phyloP scores from a whole-genome alignment of 441 rosid species.

The Erodium texanum region DNA sequence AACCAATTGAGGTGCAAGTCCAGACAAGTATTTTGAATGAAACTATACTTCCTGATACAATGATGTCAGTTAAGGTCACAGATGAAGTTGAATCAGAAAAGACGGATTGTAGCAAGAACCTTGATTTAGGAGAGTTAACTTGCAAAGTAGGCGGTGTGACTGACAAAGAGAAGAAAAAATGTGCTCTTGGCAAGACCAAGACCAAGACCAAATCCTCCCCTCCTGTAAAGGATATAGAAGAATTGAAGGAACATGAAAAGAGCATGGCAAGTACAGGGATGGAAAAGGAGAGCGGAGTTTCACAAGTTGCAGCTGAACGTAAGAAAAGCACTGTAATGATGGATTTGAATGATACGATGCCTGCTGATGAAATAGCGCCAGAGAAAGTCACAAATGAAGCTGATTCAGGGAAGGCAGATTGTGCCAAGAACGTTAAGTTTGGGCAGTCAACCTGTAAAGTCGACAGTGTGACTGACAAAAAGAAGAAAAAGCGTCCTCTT shows the following conservation, averaged over 20 bases:
- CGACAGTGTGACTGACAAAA: slow-evolving; percentile 14
- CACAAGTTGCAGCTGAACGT: background rate
- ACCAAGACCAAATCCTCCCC: background rate
- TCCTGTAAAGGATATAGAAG: background rate
- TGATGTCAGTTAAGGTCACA: background rate
- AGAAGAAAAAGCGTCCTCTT: slow-evolving; percentile 10
- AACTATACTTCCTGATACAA: background rate
- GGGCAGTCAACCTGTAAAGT: slow-evolving; percentile 18
- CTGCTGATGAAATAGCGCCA: slow-evolving; percentile 18
- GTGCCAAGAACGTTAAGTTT: slow-evolving; percentile 14
- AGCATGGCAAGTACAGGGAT: slow-evolving; percentile 12
- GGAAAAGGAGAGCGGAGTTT: slow-evolving; percentile 21
- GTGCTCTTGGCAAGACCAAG: slow-evolving; percentile 19
- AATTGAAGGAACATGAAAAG: background rate
- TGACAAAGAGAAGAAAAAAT: background rate
- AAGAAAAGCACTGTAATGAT: background rate
- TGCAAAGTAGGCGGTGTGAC: background rate
- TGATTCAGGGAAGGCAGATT: slow-evolving; percentile 14
- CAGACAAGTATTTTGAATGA: background rate
- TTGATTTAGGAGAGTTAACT: background rate
- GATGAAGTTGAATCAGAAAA: background rate
- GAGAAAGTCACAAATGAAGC: slow-evolving; percentile 18
- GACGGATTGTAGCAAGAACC: background rate
- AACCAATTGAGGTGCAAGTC: background rate
- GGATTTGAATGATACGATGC: slow-evolving; percentile 11